Base-by-base conservation (phyloP, 768 basidiomycete genomes). In the Hysterangium stoloniferum region DNA sequence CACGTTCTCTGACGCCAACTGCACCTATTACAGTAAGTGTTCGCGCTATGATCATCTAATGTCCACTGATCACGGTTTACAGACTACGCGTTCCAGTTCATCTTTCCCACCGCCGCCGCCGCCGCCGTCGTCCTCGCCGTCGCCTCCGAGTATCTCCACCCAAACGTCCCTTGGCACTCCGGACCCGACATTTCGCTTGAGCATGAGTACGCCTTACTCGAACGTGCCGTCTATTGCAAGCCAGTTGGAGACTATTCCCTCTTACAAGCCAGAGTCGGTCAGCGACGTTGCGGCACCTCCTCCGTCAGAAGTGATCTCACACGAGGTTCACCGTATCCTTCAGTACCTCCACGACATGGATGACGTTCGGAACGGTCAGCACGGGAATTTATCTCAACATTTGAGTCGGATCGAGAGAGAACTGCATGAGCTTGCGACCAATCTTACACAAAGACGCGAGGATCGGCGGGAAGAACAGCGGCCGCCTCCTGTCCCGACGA, bases 341-440 rank as follows among this genome's bases (percentile, higher is more conserved):
- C 68, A 77, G 33, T 70, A 72, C 48, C 63, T 82, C 8, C 79
- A 86, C 45, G 81, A 86, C 46, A 59, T 90, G 11, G 80, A 90
- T 57, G 68, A 74, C 28, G 68, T 71, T 15, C 69, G 85, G 47
- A 81, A 78, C 0, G 70, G 76, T 2, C 86, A 93, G 56, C 76
- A 72, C 27, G 71, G 76, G 24, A 81, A 82, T 13, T 61, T 93
- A 6, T 72, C 75, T 0, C 79, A 78, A 40, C 81, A 85, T 59
- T 71, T 95, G 4, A 76, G 76, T 45, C 76, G 79, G 0, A 77
- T 96, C 33, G 76, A 84, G 52, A 71, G 82, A 32, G 81, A 86
- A 56, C 67, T 95, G 2, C 72, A 71, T 11, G 78, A 81, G 38
- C 70, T 93, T 9, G 75, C 80, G 0, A 68, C 77, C 25, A 76